Evolutionary conservation across 1,284 basidiomycete genomes (phyloP), one percentile per base, ranked within the genome.

Genomic region (Chiua sp.): DNA sequence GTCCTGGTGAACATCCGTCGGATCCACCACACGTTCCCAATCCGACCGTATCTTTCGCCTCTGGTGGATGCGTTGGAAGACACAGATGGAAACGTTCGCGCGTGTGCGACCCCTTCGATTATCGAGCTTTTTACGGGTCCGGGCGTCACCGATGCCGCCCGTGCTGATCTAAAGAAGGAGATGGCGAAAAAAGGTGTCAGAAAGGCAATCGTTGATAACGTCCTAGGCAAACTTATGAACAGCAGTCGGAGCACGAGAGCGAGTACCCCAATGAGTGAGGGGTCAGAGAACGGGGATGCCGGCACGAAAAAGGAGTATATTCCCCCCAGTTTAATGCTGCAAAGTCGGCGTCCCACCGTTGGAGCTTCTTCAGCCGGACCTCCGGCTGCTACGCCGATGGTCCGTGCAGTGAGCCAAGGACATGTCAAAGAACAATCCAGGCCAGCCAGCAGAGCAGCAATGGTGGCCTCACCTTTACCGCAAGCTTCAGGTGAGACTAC

Each of bases 91-190:
- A 86, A 87, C 64, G 97, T 99, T 52, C 88, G 98, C 44, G 92
- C 95, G 59, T 90, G 88, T 68, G 91, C 97, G 1, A 85, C 90
- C 54, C 81, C 86, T 67, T 90, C 94, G 1, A 84, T 96, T 51
- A 84, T 98, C 18, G 87, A 91, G 61, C 83, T 99, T 49, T 96
- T 98, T 70, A 88, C 92, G 0, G 90, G 90, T 15, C 85, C 92
- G 1, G 84, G 85, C 2, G 91, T 94, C 10, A 88, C 91, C 1
- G 88, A 96, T 66, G 89, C 88, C 11, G 97, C 96, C 4, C 89
- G 93, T 52, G 86, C 94, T 1, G 96, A 98, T 72, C 81, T 99
- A 56, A 98, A 98, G 80, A 96, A 93, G 72, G 92, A 96, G 72
- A 83, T 99, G 81, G 77, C 86, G 3, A 92, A 91, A 73, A 91